These are phyloP conservation scores for Fraxinus albicans DNA, from an alignment of 305 asterid species.

Conservation along the genomic window DNA sequence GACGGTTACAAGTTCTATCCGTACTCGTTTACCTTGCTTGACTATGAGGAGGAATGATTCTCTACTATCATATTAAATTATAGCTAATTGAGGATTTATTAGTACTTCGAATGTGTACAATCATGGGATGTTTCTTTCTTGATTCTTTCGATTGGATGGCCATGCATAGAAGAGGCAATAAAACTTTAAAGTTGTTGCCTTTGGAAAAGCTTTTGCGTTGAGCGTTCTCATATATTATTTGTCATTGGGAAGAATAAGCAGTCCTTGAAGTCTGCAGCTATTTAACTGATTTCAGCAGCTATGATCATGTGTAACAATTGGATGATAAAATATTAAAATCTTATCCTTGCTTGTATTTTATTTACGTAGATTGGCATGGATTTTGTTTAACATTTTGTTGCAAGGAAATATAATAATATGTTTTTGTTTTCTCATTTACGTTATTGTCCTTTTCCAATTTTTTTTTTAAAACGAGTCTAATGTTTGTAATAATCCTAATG, in stretches of 20 bases:
- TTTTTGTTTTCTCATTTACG: not conserved
- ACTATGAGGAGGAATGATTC: constrained; percentile 64
- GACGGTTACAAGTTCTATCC: constrained; percentile 88
- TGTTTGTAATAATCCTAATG: not conserved
- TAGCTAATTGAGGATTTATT: not conserved
- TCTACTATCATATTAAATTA: not conserved
- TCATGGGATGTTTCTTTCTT: constrained; percentile 11
- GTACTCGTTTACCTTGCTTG: constrained; percentile 53
- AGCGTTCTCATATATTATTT: constrained; percentile 25
- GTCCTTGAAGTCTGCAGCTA: constrained; percentile 42
- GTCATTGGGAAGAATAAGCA: constrained; percentile 46
- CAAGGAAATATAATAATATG: not conserved
- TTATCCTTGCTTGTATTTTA: constrained; percentile 29
- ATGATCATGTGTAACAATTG: not conserved
- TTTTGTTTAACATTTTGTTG: constrained; percentile 14
- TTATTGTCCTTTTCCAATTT: not conserved
- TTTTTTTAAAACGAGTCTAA: not conserved
- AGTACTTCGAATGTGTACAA: constrained; percentile 20
- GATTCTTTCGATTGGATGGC: constrained; percentile 34
- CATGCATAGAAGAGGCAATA: constrained; percentile 30
- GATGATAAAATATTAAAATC: constrained; percentile 16
- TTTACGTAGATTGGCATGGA: constrained; percentile 27
- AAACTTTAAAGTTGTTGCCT: constrained; percentile 27
- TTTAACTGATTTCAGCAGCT: constrained; percentile 16
- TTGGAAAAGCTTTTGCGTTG: constrained; percentile 18